Conservation (phyloP, 1,284 basidiomycete genomes). For the Austroboletus olivaceoglutinosus region DNA sequence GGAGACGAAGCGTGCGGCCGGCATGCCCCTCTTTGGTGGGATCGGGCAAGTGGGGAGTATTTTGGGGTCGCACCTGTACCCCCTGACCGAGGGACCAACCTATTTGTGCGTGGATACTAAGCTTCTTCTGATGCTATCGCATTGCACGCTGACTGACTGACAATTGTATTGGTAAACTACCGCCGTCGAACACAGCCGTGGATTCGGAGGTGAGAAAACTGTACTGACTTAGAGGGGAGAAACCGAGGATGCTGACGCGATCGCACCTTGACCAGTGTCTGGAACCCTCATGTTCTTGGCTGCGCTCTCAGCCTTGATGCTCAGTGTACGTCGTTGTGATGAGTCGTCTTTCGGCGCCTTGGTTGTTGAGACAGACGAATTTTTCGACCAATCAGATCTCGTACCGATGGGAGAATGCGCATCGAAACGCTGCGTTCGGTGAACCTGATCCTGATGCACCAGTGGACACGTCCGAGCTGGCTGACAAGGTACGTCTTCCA, state of each 20-base stretch:
- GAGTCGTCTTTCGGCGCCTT: neutral
- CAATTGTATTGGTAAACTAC: neutral
- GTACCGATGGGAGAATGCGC: constrained; percentile 60
- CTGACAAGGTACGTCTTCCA: constrained; percentile 54
- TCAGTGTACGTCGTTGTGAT: constrained; percentile 44
- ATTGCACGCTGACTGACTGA: constrained; percentile 2
- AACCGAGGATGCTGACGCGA: neutral
- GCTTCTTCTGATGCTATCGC: neutral
- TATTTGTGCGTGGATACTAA: constrained; percentile 49
- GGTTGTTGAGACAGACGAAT: neutral
- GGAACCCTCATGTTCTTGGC: constrained; percentile 60
- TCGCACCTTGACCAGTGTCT: constrained; percentile 37
- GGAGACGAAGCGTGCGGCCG: constrained; percentile 73
- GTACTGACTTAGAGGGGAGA: too few relatives aligned
- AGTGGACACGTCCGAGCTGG: constrained; percentile 65
- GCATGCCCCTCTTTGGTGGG: constrained; percentile 71
- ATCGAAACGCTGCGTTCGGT: constrained; percentile 55
- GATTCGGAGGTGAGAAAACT: constrained; percentile 23
- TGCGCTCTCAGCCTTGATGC: constrained; percentile 48
- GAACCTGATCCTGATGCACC: constrained; percentile 45
- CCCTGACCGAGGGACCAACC: constrained; percentile 56
- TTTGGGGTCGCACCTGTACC: constrained; percentile 70
- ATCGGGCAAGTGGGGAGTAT: constrained; percentile 74
- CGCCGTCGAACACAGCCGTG: constrained; percentile 15
- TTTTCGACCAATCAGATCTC: constrained; percentile 43